A percentile compares a stretch with the other conserved stretches of the same genome.
These are phyloP conservation scores for Colletotrichum graminicola DNA, from an alignment of 2,329 filamentous ascomycete genomes.

Conservation along the genomic window DNA sequence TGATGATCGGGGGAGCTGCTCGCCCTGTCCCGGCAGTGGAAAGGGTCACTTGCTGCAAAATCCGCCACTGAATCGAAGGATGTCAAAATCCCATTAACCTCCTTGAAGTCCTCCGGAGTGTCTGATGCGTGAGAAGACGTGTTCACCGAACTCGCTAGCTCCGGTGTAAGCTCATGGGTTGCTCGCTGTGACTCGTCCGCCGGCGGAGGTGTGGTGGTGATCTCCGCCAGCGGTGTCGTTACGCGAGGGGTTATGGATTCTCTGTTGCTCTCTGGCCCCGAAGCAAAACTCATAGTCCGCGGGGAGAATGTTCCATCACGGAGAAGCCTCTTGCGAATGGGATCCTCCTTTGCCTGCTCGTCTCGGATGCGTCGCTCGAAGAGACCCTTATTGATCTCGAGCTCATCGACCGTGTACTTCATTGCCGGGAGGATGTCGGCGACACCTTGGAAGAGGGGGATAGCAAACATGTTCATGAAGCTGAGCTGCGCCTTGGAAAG, in stretches of 20 bases:
- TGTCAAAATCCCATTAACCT: conserved; percentile 58
- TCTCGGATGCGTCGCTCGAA: conserved; percentile 78
- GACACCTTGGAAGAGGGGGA: conserved; percentile 90
- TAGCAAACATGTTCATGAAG: conserved; percentile 97
- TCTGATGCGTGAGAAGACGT: conserved; percentile 51
- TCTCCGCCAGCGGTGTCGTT: conserved; percentile 36
- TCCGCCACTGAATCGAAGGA: conserved; percentile 62
- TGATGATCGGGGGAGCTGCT: conserved; percentile 53
- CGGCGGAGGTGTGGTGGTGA: conserved; percentile 38
- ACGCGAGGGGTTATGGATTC: conserved; percentile 35
- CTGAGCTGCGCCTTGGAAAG: conserved; percentile 89
- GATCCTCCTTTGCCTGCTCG: conserved; percentile 67
- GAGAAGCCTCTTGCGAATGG: conserved; percentile 52
- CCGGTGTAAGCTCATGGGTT: conserved; percentile 46
- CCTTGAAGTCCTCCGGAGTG: conserved; percentile 54
- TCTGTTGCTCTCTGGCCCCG: conserved; percentile 38
- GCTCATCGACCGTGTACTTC: conserved; percentile 85
- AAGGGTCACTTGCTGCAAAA: conserved; percentile 64
- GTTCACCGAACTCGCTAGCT: conserved; percentile 47
- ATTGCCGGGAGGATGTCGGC: conserved; percentile 88
- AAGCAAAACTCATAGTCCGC: conserved; percentile 58
- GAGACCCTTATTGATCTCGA: conserved; percentile 79
- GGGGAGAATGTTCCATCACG: conserved; percentile 60
- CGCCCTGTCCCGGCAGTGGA: conserved; percentile 52
- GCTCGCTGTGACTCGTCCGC: conserved; percentile 45